Base-by-base conservation (phyloP, 108 stramenopile species). In the Chaetoceros muelleri region DNA sequence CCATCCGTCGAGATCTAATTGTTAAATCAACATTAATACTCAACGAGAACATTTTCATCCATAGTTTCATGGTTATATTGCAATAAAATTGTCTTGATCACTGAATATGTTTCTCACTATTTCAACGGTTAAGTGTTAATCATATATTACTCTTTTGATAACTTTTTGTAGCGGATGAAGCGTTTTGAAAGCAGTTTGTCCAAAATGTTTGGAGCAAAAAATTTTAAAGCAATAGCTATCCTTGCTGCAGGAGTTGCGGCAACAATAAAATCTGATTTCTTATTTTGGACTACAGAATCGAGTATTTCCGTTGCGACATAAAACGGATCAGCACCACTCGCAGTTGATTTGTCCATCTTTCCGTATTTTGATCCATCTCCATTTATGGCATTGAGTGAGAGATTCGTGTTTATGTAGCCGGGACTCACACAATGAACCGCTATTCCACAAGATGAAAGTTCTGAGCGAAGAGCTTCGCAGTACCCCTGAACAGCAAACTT, bases 401-500 rank as follows among this genome's bases (percentile, higher is more conserved):
- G 57, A 60, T 84, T 75, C 19, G 90, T 91, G 1, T 76, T 62
- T 27, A 91, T 86, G 45, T 91, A 91, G 46, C 90, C 90, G 30
- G 90, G 90, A 55, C 67, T 70, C 8, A 71, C 74, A 18, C 73
- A 67, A 57, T 83, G 83, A 0, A 91, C 83, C 10, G 67, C 55
- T 16, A 91, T 57, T 30, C 71, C 71, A 44, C 58, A 59, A 8
- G 75, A 65, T 1, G 83, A 66, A n/a, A 91, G 34, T 68, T 91
- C 90, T 13, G 81, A 80, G 28, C 90, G 69, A 0, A 91, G 65
- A 20, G 81, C 73, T 65, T 91, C 90, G 47, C 76, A 79, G 56
- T 87, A 91, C 1, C 90, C 90, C 55, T 91, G 85, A 13, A 91
- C 85, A 3, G 90, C 90, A 64, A 87, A 87, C 54, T 91, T 91